These are phyloP conservation scores for Saraca asoca DNA, from an alignment of 331 rosid genomes.

Conservation along the genomic window DNA sequence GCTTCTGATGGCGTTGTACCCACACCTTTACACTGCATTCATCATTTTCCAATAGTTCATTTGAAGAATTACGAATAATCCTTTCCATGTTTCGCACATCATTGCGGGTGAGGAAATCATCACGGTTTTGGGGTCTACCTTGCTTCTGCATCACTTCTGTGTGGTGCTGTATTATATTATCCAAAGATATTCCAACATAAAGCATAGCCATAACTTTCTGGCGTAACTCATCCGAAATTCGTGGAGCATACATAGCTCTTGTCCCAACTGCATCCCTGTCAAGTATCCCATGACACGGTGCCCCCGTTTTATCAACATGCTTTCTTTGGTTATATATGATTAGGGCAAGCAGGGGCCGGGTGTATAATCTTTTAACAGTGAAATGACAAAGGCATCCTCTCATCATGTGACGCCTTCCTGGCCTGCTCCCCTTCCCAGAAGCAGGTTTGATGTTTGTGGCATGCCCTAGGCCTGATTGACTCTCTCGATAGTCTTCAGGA, in stretches of 20 bases:
- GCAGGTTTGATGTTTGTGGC: conserved; percentile 56
- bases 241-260: conserved; percentile 83
- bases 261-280: conserved; percentile 79
- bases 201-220: conserved; percentile 78
- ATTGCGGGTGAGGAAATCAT: conserved; percentile 73
- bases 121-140: conserved; percentile 77
- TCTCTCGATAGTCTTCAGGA: conserved; percentile 76
- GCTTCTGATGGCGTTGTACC: conserved; percentile 71
- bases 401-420: conserved; percentile 89
- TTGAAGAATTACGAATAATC: conserved; percentile 61
- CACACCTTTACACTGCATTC: conserved; percentile 63
- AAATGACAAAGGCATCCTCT: conserved; percentile 87
- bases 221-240: conserved; percentile 82
- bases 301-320: conserved; percentile 71
- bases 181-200: conserved; percentile 67
- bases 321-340: conserved; percentile 70
- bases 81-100: conserved; percentile 91
- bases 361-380: conserved; percentile 71
- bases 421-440: conserved; percentile 84
- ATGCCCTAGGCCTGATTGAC: conserved; percentile 45
- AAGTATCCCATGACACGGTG: conserved; percentile 75
- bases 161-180: conserved; percentile 68
- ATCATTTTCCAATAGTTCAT: conserved; percentile 54
- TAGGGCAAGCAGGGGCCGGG: conserved; percentile 63
- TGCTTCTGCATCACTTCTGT: conserved; percentile 64